Evolutionary conservation across 2,329 filamentous ascomycete genomes (phyloP), one percentile per base, ranked within the genome.

Genomic region (Ceratocystis eucalypticola): DNA sequence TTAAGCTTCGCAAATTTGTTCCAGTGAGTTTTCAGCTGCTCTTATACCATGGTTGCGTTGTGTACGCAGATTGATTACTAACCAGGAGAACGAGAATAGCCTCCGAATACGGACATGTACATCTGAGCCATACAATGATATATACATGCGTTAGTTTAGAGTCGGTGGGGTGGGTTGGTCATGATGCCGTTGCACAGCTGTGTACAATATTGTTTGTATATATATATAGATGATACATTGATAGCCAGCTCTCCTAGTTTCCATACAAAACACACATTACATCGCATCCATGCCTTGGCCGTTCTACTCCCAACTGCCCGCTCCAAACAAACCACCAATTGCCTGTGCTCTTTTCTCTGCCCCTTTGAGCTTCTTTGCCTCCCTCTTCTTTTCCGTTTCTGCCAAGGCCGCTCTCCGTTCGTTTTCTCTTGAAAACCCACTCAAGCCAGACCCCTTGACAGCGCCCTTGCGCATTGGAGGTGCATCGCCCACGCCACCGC

Each of bases 1-100:
- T 97, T 20, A 84, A 82, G 69, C 77, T 99, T 72, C 83, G 94
- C 71, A 92, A 97, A 75, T 97, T 96, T 73, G 87, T 86, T 69
- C 90, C 91, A 69, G 89, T 92, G 75, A 78, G 86, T 82, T 44
- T 66, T 30, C 69, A 50, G 66, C 65, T 63, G 62, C 33, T 59
- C 5, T 62, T 15, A 22, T 30, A 15, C 12, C 30, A 33, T 33
- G 30, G 30, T 33, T 33, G 30, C 30, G 30, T 7, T 7, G 30
- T n/a, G 44, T 33, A 65, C 64, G 53, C 37, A 37, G 28, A 10
- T 30, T 33, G n/a, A 37, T 7, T 20, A 12, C 55, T 59, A 59
- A 59, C 15, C 2, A 30, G 8, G 12, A 33, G 62, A 61, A 37
- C 7, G 22, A 44, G 48, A 20, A 41, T 71, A 87, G 85, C 84